Percentiles rank a stretch among this genome's conserved stretches.
Conservation (phyloP, 129 eudicot species). For the Flaveria bidentis region DNA sequence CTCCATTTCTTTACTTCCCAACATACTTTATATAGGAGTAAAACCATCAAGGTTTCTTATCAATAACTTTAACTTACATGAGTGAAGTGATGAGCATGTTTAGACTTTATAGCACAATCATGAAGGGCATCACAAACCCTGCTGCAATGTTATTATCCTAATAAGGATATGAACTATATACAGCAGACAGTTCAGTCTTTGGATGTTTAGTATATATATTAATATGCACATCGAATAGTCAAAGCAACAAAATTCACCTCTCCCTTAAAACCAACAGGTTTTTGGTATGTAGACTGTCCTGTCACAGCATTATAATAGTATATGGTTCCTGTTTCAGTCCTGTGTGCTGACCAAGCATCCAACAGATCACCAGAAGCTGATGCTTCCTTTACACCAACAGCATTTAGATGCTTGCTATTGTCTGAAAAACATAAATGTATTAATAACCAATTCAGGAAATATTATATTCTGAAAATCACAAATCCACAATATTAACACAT, state of each 20-base stretch:
- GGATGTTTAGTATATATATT: not conserved
- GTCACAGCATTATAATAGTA: conserved; percentile 93
- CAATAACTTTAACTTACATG: conserved; percentile 8
- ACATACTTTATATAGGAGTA: not conserved
- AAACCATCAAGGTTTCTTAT: conserved; percentile 19
- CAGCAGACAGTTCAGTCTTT: not conserved
- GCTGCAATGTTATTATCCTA: not conserved
- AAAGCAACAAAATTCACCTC: conserved; percentile 52
- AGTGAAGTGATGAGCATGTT: conserved; percentile 14
- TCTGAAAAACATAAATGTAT: conserved; percentile 46
- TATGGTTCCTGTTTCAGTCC: conserved; percentile 76
- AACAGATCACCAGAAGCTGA: conserved; percentile 48
- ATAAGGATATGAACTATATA: conserved; percentile 8
- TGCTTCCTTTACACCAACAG: conserved; percentile 40
- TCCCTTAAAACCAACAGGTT: conserved; percentile 77
- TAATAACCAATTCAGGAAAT: not conserved
- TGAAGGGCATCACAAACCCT: conserved; percentile 6
- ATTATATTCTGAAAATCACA: conserved; percentile 11
- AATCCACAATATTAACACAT: conserved; percentile 26
- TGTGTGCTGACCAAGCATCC: conserved; percentile 92
- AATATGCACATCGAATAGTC: conserved; percentile 22
- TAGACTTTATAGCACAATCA: conserved; percentile 7
- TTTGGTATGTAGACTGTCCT: conserved; percentile 92
- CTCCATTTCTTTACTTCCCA: conserved; percentile 1
- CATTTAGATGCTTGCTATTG: conserved; percentile 40